Conservation (phyloP, 768 basidiomycete genomes). For the Phanerochaete sordida region DNA sequence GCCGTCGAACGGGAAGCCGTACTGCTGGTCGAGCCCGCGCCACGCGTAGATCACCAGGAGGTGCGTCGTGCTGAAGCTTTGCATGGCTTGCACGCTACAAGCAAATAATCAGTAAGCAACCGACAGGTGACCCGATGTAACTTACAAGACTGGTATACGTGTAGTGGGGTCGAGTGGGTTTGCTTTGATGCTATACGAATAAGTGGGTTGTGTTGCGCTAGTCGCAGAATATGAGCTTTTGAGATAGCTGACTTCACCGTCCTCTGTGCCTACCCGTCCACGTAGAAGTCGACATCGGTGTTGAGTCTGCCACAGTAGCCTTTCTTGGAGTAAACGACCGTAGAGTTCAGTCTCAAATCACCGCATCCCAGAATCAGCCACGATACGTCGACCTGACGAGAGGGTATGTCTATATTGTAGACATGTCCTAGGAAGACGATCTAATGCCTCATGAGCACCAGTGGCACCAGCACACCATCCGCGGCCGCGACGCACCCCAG, state of each 20-base stretch:
- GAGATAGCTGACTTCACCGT: neutral
- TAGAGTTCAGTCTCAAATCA: neutral
- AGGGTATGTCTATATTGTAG: slow-evolving; percentile 13
- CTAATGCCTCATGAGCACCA: neutral
- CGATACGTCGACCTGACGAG: slow-evolving; percentile 12
- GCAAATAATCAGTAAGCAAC: neutral
- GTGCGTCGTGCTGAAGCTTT: slow-evolving; percentile 11
- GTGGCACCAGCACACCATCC: too few species aligned
- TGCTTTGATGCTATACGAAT: slow-evolving; percentile 9
- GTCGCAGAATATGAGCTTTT: neutral
- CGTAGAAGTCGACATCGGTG: slow-evolving; percentile 11
- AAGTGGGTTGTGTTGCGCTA: slow-evolving; percentile 6
- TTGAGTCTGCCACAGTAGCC: slow-evolving; percentile 10
- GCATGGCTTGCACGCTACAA: slow-evolving; percentile 11
- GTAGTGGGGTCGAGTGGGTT: neutral
- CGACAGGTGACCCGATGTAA: neutral
- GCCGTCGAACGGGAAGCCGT: slow-evolving; percentile 16
- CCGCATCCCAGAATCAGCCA: slow-evolving; percentile 20
- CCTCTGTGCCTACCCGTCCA: slow-evolving; percentile 9
- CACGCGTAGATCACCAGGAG: slow-evolving; percentile 14
- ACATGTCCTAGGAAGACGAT: slow-evolving; percentile 17
- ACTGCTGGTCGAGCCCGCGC: slow-evolving; percentile 15
- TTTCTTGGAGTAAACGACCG: neutral
- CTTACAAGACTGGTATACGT: neutral
- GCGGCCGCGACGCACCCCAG: neutral